These are phyloP conservation scores for Kwoniella bestiolae DNA, from an alignment of 768 basidiomycete species.

Conservation along the genomic window DNA sequence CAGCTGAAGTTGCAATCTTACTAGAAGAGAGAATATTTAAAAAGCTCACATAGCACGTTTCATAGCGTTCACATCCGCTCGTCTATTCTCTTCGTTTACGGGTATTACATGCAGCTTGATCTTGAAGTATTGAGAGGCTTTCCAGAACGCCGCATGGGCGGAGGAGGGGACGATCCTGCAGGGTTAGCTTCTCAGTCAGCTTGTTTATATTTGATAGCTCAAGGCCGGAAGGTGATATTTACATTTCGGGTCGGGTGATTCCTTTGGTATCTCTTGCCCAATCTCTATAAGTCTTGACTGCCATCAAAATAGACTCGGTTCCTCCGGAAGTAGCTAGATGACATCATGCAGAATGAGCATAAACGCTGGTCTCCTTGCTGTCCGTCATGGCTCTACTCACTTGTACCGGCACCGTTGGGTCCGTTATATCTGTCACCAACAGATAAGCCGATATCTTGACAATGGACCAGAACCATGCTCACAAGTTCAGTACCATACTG, in stretches of 20 bases:
- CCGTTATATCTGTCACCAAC: constrained; percentile 68
- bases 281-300: constrained; percentile 89
- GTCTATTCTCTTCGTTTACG: constrained; percentile 74
- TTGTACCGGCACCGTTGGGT: constrained; percentile 83
- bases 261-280: constrained; percentile 86
- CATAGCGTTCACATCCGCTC: constrained; percentile 75
- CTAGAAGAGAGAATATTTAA: background rate
- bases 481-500: constrained; percentile 78
- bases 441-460: background rate
- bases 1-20: background rate
- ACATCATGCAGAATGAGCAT: background rate
- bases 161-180: constrained; percentile 77
- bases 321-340: constrained; percentile 79
- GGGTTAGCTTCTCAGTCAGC: background rate
- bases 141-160: constrained; percentile 94
- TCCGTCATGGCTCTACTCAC: constrained; percentile 31
- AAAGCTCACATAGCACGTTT: constrained; percentile 79
- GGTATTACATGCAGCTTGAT: constrained; percentile 89
- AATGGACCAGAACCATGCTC: constrained; percentile 19
- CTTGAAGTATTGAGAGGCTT: constrained; percentile 82
- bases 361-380: too few species aligned
- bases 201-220: background rate
- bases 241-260: constrained; percentile 93
- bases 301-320: constrained; percentile 95
- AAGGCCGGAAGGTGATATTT: constrained; percentile 36